Percentiles rank a stretch among this genome's conserved stretches.
phyloP scores from a whole-genome alignment of 2,329 filamentous ascomycete species.

The Exserohilum rostratum region DNA sequence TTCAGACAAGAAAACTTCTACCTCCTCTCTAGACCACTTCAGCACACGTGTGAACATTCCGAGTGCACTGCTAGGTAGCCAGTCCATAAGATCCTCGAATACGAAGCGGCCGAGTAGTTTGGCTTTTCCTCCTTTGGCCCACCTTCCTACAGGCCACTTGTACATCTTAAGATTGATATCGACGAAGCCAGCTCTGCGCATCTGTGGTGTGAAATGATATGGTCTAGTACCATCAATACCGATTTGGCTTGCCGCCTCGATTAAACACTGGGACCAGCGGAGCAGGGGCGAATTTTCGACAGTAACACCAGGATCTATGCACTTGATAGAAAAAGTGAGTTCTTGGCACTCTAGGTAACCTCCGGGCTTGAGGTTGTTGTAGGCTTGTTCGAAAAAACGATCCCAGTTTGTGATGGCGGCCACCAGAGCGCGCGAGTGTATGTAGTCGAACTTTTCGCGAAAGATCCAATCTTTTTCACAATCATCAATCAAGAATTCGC shows the following conservation, averaged over 20 bases:
- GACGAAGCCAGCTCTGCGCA: conserved; percentile 34
- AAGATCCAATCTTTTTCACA: conserved; percentile 62
- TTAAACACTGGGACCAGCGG: conserved; percentile 34
- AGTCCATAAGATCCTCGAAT: conserved; percentile 36
- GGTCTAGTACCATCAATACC: conserved; percentile 52
- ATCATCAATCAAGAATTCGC: conserved; percentile 46
- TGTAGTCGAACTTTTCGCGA: conserved; percentile 61
- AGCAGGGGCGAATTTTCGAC: conserved; percentile 30
- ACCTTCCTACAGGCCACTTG: conserved; percentile 43
- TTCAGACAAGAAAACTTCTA: conserved; percentile 37
- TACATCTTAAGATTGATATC: conserved; percentile 35
- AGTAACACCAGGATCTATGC: conserved; percentile 32
- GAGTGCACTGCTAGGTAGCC: conserved; percentile 32
- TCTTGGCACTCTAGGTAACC: conserved; percentile 61
- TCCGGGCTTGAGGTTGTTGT: conserved; percentile 53
- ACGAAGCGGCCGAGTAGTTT: conserved; percentile 37
- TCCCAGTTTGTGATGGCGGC: conserved; percentile 62
- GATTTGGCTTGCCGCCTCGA: conserved; percentile 30
- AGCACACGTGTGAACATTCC: conserved; percentile 38
- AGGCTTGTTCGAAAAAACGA: conserved; percentile 53
- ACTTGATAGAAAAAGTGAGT: conserved; percentile 34
- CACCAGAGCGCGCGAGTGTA: conserved; percentile 61
- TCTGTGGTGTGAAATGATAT: conserved; percentile 41
- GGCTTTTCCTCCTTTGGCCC: conserved; percentile 39
- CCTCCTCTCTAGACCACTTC: conserved; percentile 35